Evolutionary conservation across 305 asterid species (phyloP).

Genomic region (Rubia peregrina): DNA sequence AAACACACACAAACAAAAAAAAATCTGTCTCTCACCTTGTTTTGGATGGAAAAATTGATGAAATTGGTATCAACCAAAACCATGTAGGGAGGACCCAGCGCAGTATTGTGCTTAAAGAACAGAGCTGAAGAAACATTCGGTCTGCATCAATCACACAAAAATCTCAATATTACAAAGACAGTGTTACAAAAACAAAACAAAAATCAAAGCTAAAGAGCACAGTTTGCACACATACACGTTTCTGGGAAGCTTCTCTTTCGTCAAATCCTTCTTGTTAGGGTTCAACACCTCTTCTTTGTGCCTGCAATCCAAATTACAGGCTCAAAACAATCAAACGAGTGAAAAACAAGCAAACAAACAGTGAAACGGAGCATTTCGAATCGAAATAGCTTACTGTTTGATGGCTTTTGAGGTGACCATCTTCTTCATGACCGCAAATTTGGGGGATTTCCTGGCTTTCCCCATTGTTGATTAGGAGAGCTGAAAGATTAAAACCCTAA

Average conservation of each 20-base stretch:
- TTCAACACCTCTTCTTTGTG: slow-evolving; percentile 74
- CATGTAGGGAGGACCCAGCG: slow-evolving; percentile 86
- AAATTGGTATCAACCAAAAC: slow-evolving; percentile 95
- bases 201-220: background rate
- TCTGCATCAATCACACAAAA: slow-evolving; percentile 34
- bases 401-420: slow-evolving; percentile 60
- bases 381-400: slow-evolving; percentile 43
- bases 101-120: slow-evolving; percentile 79
- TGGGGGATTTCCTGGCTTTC: slow-evolving; percentile 75
- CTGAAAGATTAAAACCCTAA: background rate
- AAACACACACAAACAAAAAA: background rate
- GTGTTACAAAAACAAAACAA: background rate
- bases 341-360: background rate
- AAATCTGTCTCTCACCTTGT: slow-evolving; percentile 50
- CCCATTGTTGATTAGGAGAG: slow-evolving; percentile 41
- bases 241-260: slow-evolving; percentile 70
- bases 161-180: background rate
- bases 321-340: slow-evolving; percentile 2
- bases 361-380: background rate
- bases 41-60: slow-evolving; percentile 94
- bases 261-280: slow-evolving; percentile 80
- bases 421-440: slow-evolving; percentile 90
- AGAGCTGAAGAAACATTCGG: slow-evolving; percentile 90
- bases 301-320: slow-evolving; percentile 29
- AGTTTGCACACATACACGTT: slow-evolving; percentile 50